Conservation (phyloP, 1,139 yeast species). For the Komagataea norvegica region DNA sequence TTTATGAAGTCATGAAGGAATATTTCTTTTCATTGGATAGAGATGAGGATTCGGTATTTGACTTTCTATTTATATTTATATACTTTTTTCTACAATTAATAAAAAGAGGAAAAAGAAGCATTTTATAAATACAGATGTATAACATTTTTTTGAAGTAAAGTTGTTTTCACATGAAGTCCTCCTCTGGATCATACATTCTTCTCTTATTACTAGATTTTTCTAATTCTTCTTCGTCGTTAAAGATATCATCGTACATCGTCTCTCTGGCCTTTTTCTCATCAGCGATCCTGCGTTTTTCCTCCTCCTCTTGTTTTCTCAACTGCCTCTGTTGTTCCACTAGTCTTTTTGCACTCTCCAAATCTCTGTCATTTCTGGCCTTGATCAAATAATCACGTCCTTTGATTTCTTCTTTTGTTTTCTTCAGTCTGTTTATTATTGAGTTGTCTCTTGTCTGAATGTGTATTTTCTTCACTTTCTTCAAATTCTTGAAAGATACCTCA, state of each 20-base stretch:
- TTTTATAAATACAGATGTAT: slow-evolving; percentile 2
- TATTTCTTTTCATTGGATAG: not conserved
- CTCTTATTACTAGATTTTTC: slow-evolving; percentile 48
- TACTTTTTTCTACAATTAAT: not conserved
- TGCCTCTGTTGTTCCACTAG: slow-evolving; percentile 24
- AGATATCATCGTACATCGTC: slow-evolving; percentile 53
- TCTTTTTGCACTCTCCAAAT: slow-evolving; percentile 19
- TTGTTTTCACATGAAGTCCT: slow-evolving; percentile 49
- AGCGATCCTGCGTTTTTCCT: slow-evolving; percentile 28
- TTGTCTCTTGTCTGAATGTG: slow-evolving; percentile 58
- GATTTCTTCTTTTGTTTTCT: slow-evolving; percentile 60
- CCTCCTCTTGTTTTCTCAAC: slow-evolving; percentile 34
- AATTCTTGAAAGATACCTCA: slow-evolving; percentile 68
- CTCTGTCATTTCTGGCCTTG: slow-evolving; percentile 35
- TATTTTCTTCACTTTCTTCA: slow-evolving; percentile 48
- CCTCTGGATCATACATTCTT: slow-evolving; percentile 59
- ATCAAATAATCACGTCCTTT: slow-evolving; percentile 45
- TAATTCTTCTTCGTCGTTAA: slow-evolving; percentile 41
- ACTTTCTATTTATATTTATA: slow-evolving; percentile 4
- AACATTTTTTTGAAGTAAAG: not conserved
- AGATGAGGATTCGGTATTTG: not conserved
- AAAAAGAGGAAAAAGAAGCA: slow-evolving; percentile 2
- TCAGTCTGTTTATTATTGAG: slow-evolving; percentile 57
- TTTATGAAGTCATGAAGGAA: not conserved
- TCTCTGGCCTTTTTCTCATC: slow-evolving; percentile 25